Evolutionary conservation across 129 eudicot species (phyloP).

Genomic region (Glebionis coronaria): DNA sequence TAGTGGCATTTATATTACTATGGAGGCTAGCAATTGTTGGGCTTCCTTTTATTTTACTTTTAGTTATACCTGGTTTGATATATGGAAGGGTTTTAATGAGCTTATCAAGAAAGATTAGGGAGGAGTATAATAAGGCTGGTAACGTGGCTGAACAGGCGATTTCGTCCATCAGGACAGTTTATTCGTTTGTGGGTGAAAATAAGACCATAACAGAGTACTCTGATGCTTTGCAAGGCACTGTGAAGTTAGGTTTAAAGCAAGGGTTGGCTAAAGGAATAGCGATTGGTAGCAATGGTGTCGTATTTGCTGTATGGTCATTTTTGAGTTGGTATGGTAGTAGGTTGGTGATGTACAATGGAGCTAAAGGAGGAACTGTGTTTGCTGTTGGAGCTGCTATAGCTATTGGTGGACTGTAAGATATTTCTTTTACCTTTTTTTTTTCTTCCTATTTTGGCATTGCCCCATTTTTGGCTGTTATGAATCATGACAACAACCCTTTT

Average conservation of each 20-base stretch:
- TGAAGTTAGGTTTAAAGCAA: slow-evolving; percentile 43
- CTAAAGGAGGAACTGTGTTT: slow-evolving; percentile 56
- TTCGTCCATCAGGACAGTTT: slow-evolving; percentile 52
- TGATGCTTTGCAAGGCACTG: slow-evolving; percentile 53
- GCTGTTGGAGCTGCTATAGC: slow-evolving; percentile 51
- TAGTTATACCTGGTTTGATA: slow-evolving; percentile 48
- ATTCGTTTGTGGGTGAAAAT: slow-evolving; percentile 54
- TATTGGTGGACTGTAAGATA: slow-evolving; percentile 51
- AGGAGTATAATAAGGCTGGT: slow-evolving; percentile 51
- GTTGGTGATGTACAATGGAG: slow-evolving; percentile 55
- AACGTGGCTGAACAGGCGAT: slow-evolving; percentile 49
- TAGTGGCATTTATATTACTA: slow-evolving; percentile 38
- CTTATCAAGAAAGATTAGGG: slow-evolving; percentile 48
- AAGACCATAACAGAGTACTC: slow-evolving; percentile 44
- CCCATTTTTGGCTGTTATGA: background rate
- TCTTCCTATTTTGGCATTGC: background rate
- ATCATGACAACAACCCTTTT: slow-evolving; percentile 6
- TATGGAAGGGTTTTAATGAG: slow-evolving; percentile 43
- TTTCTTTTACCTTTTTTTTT: background rate
- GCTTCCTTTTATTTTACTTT: slow-evolving; percentile 43
- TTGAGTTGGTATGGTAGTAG: slow-evolving; percentile 47
- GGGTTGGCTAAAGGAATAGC: slow-evolving; percentile 60
- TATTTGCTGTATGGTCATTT: slow-evolving; percentile 46
- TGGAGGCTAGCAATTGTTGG: slow-evolving; percentile 66
- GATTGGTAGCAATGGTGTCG: slow-evolving; percentile 52